These are phyloP conservation scores for Neoascochyta sp. DNA, from an alignment of 2,329 filamentous ascomycete species.

Conservation along the genomic window DNA sequence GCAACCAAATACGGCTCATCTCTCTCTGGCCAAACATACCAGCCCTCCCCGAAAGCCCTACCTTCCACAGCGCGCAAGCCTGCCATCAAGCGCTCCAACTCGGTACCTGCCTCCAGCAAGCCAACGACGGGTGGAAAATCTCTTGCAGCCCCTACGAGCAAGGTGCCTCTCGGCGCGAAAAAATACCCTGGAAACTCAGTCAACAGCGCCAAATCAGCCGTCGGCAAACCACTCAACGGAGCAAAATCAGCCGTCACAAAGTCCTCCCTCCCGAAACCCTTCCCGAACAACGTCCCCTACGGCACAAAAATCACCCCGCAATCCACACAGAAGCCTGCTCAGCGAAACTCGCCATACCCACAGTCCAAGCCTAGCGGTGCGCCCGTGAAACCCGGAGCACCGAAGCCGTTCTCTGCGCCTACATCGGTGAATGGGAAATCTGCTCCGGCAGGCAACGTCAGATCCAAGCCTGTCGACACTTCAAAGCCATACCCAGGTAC, in stretches of 20 bases:
- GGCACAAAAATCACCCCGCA: no score
- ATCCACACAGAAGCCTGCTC: no score
- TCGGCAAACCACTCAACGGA: slow-evolving; percentile 7
- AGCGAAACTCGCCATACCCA: no score
- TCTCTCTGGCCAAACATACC: slow-evolving; percentile 29
- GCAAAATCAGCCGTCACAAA: slow-evolving; percentile 5
- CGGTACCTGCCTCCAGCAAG: slow-evolving; percentile 25
- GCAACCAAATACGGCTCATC: slow-evolving; percentile 27
- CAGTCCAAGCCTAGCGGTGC: no score
- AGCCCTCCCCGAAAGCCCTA: slow-evolving; percentile 25
- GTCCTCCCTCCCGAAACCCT: neutral
- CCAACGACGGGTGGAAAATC: slow-evolving; percentile 9
- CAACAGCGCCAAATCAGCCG: slow-evolving; percentile 19
- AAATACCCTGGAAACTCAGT: slow-evolving; percentile 25
- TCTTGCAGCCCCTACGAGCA: slow-evolving; percentile 10
- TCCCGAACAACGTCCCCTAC: no score
- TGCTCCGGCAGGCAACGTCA: no score
- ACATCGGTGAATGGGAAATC: no score
- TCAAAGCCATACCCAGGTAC: slow-evolving; percentile 29
- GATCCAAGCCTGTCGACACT: slow-evolving; percentile 20
- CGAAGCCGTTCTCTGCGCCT: no score
- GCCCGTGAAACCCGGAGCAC: no score
- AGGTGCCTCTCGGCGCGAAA: slow-evolving; percentile 25
- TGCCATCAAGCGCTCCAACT: slow-evolving; percentile 31
- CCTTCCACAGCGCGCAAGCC: slow-evolving; percentile 31